Percentiles rank a stretch among this genome's conserved stretches.
Evolutionary conservation across 495 filamentous ascomycete genomes (phyloP).

Genomic region (Hypomontagnella submonticulosa): DNA sequence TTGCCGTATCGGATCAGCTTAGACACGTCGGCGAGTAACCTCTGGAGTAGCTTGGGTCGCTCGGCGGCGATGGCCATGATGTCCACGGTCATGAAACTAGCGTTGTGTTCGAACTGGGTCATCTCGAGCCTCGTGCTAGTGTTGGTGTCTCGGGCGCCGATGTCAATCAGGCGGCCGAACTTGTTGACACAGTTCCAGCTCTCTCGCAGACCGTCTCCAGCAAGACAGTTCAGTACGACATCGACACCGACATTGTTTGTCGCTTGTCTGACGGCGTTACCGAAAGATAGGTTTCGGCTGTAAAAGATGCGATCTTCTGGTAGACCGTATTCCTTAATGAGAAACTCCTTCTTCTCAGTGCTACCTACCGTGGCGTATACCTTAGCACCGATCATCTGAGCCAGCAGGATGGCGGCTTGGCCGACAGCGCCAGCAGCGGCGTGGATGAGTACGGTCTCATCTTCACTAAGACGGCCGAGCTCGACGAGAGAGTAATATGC

Average conservation of each 20-base stretch:
- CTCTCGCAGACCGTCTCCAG: constrained; percentile 54
- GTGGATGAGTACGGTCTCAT: constrained; percentile 70
- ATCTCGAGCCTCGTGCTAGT: constrained; percentile 55
- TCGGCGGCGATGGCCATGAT: constrained; percentile 54
- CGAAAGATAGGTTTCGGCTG: constrained; percentile 59
- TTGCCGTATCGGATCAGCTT: constrained; percentile 54
- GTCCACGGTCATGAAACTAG: constrained; percentile 62
- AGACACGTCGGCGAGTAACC: constrained; percentile 55
- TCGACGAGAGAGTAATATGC: constrained; percentile 67
- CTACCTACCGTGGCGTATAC: constrained; percentile 68
- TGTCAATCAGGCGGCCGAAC: constrained; percentile 61
- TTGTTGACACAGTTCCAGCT: constrained; percentile 61
- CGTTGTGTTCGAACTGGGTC: constrained; percentile 55
- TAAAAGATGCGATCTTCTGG: constrained; percentile 66
- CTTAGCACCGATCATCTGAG: constrained; percentile 65
- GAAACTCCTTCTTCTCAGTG: constrained; percentile 61
- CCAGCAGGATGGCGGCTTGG: constrained; percentile 68
- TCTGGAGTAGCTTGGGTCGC: constrained; percentile 52
- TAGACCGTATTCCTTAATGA: constrained; percentile 62
- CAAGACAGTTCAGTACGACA: constrained; percentile 70
- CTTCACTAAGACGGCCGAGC: constrained; percentile 57
- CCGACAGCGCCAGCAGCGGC: constrained; percentile 68
- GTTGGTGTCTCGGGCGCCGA: constrained; percentile 54
- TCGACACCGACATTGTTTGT: constrained; percentile 70
- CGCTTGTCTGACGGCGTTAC: constrained; percentile 55